Conservation (phyloP, 192 early-diverging fungal genomes). For the Mortierella claussenii region DNA sequence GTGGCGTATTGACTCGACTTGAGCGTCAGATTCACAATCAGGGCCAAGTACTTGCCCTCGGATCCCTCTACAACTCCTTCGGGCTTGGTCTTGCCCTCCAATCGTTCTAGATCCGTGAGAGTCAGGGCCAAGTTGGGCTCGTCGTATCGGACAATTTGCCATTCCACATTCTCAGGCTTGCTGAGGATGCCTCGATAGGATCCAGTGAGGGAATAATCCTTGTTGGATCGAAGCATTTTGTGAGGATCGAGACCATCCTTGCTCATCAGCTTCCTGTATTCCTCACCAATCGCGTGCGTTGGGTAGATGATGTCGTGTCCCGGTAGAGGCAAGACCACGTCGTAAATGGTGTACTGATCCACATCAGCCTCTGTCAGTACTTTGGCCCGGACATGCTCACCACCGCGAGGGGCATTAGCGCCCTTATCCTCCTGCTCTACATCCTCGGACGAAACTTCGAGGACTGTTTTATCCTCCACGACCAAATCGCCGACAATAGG, state of each 20-base stretch:
- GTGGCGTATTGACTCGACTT: constrained; percentile 92
- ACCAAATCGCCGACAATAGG: constrained; percentile 92
- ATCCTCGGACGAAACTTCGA: constrained; percentile 12
- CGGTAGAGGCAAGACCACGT: constrained; percentile 94
- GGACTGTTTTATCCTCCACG: constrained; percentile 39
- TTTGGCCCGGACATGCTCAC: constrained; percentile 42
- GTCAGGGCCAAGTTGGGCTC: constrained; percentile 67
- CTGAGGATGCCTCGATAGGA: constrained; percentile 73
- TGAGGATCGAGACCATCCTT: constrained; percentile 77
- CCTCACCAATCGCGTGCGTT: constrained; percentile 68
- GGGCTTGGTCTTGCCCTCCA: constrained; percentile 59
- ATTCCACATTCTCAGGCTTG: constrained; percentile 67
- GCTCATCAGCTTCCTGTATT: constrained; percentile 79
- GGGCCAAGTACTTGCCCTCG: constrained; percentile 76
- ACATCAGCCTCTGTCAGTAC: constrained; percentile 77
- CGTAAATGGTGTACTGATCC: constrained; percentile 78
- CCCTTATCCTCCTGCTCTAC: constrained; percentile 37
- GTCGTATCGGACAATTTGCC: constrained; percentile 73
- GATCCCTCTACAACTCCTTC: constrained; percentile 59
- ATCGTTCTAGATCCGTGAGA: constrained; percentile 70
- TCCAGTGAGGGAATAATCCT: constrained; percentile 71
- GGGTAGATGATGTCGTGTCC: constrained; percentile 87
- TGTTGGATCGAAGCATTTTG: constrained; percentile 60
- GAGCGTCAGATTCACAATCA: constrained; percentile 83
- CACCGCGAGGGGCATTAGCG: constrained; percentile 17